Percentiles rank a stretch among this genome's conserved stretches.
phyloP scores from a whole-genome alignment of 1,139 yeast genomes.

The Pichia sp. region DNA sequence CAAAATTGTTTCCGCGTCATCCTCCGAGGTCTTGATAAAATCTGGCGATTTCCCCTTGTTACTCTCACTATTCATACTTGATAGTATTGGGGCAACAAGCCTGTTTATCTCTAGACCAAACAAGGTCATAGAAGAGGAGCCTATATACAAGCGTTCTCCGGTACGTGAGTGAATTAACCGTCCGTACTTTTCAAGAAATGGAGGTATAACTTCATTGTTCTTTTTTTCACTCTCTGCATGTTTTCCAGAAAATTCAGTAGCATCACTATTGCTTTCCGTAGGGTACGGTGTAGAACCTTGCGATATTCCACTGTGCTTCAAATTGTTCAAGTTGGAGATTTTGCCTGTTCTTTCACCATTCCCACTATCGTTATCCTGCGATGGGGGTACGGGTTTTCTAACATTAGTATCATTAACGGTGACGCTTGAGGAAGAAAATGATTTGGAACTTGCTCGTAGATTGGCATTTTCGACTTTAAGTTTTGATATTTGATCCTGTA shows the following conservation, averaged over 20 bases:
- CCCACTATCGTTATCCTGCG: no score
- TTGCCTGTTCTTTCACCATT: no score
- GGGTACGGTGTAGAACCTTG: no score
- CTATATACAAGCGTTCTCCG: slow-evolving; percentile 69
- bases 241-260: no score
- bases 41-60: slow-evolving; percentile 4
- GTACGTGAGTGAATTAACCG: slow-evolving; percentile 64
- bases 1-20: slow-evolving; percentile 33
- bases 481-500: slow-evolving; percentile 55
- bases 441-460: slow-evolving; percentile 31
- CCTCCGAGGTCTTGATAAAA: slow-evolving; percentile 1
- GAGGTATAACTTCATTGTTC: slow-evolving; percentile 31
- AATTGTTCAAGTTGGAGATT: no score
- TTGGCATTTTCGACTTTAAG: slow-evolving; percentile 48
- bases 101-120: slow-evolving; percentile 72
- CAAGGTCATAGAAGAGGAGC: slow-evolving; percentile 75
- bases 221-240: slow-evolving; percentile 5
- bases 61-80: slow-evolving; percentile 7
- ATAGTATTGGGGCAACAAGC: slow-evolving; percentile 33
- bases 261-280: no score
- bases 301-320: no score
- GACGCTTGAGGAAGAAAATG: no score
- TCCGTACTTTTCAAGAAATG: slow-evolving; percentile 63
- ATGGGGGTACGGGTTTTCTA: not conserved
- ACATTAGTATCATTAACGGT: not conserved